Evolutionary conservation across 192 early-diverging fungal species (phyloP).

Genomic region (Chytriomyces sp.): DNA sequence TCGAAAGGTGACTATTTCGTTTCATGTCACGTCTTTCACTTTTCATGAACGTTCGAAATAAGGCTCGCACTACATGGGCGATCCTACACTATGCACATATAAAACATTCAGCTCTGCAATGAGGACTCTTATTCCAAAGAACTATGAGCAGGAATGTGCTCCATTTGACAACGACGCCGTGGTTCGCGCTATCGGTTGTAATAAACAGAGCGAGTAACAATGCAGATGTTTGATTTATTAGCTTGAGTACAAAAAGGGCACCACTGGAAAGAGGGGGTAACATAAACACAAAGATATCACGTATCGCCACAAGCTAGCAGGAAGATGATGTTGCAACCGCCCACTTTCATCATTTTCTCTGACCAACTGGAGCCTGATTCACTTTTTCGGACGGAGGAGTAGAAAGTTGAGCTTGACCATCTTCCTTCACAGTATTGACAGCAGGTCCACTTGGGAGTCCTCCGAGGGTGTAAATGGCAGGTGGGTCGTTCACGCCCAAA

Average conservation of each 20-base stretch:
- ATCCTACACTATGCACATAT: slow-evolving; percentile 20
- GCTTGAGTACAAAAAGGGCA: background rate
- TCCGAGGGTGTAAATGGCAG: no score
- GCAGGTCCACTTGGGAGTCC: no score
- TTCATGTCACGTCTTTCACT: background rate
- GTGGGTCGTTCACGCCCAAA: no score
- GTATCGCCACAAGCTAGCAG: no score
- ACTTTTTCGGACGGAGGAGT: no score
- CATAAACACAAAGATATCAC: background rate
- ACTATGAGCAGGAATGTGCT: slow-evolving; percentile 13
- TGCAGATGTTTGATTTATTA: background rate
- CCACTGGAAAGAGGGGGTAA: background rate
- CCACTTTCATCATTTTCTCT: no score
- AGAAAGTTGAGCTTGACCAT: no score
- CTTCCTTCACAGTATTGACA: no score
- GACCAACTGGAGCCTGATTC: no score
- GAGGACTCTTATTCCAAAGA: background rate
- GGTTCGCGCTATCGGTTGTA: no score
- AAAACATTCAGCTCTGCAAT: slow-evolving; percentile 16
- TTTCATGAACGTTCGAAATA: background rate
- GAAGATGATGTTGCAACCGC: no score
- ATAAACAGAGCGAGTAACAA: background rate
- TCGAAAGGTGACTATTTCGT: background rate
- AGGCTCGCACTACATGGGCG: slow-evolving; percentile 25
- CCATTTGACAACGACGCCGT: background rate